Base-by-base conservation (phyloP, 1,284 basidiomycete species). In the Ustilago loliicola region DNA sequence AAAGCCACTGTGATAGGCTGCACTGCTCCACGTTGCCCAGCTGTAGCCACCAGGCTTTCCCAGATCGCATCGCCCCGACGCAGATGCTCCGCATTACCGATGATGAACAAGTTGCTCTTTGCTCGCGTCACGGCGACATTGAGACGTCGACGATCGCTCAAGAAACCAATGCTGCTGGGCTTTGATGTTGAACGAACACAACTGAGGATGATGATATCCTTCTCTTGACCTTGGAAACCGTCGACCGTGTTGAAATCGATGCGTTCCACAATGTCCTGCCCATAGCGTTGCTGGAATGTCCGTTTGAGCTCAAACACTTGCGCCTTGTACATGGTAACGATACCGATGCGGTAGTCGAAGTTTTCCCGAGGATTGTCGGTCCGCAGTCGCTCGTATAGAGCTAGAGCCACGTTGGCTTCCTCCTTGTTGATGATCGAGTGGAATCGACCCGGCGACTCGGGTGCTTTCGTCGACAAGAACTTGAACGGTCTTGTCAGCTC, bases 221-320 rank as follows among this genome's bases (percentile, higher is more conserved):
- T 99, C 88, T 99, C 97, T 84, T 97, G 91, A 40, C 97, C 97
- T 87, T 99, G 97, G 90, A 99, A 99, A 3, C 97, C 97, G 87
- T 99, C 97, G 45, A 99, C 97, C 0, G 97, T 99, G 85, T 97
- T 94, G 88, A 99, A 98, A 80, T 97, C 93, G 50, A 99, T 91
- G 34, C 90, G 91, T 17, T 81, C 66, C 3, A 66, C 80, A 29
- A 97, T 92, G 25, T 92, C 90, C 27, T 88, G 85, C 0, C 95
- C 95, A 84, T 94, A 98, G 11, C 90, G 89, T 64, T 89, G 87
- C 61, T 89, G 88, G 82, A 99, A 99, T 6, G 89, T 88, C 8
- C 90, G 89, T 57, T 91, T 91, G 48, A 99, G 88, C 84, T 95
- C 93, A 32, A 88, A 80, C 32, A 98, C 91, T 86, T 99, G 97